phyloP scores from a whole-genome alignment of 192 early-diverging fungal species.

The Phycomyces blakesleeanus region DNA sequence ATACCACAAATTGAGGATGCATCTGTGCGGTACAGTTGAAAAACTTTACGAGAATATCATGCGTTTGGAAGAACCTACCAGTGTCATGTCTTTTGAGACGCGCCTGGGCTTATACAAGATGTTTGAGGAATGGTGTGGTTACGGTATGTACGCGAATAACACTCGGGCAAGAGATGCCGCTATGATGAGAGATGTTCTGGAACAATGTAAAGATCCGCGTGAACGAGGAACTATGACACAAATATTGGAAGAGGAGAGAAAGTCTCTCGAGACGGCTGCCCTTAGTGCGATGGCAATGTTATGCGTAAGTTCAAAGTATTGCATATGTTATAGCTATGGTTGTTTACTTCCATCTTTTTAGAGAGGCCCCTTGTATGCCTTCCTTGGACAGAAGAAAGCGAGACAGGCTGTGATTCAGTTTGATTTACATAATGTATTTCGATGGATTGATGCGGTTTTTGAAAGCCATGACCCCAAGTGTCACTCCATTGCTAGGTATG shows the following conservation, averaged over 20 bases:
- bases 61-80: conserved; percentile 33
- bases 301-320: conserved; percentile 45
- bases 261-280: conserved; percentile 71
- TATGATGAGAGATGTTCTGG: conserved; percentile 65
- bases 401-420: conserved; percentile 39
- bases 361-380: conserved; percentile 46
- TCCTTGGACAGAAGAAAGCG: conserved; percentile 37
- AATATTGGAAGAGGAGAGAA: conserved; percentile 75
- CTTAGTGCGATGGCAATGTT: conserved; percentile 88
- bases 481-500: conserved; percentile 53
- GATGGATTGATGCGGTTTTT: conserved; percentile 65
- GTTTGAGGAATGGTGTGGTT: conserved; percentile 92
- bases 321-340: not conserved
- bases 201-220: conserved; percentile 60
- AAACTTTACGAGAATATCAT: conserved; percentile 74
- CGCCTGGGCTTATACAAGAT: conserved; percentile 74
- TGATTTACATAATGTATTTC: conserved; percentile 49
- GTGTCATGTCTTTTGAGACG: conserved; percentile 73
- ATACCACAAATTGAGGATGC: conserved; percentile 79
- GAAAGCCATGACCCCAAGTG: conserved; percentile 51
- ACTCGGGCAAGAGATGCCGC: conserved; percentile 62
- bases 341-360: conserved; percentile 9
- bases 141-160: conserved; percentile 56
- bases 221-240: conserved; percentile 59
- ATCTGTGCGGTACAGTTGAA: conserved; percentile 89